Conservation (phyloP, 495 filamentous ascomycete genomes). For the Aspergillus sclerotioniger region DNA sequence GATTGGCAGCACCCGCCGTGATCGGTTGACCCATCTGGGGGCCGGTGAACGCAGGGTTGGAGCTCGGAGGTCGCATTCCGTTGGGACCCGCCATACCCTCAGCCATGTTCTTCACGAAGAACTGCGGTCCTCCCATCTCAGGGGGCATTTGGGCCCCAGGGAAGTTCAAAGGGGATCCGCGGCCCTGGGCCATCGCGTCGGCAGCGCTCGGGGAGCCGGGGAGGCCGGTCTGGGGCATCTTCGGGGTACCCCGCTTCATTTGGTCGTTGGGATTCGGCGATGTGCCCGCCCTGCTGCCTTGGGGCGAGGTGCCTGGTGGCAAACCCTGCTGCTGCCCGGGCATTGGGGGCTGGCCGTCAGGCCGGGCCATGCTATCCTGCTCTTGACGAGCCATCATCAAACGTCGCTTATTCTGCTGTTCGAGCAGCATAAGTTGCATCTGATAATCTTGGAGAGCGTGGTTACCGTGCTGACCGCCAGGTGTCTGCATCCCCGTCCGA, state of each 20-base stretch:
- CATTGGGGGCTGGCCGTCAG: conserved; percentile 57
- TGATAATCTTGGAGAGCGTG: conserved; percentile 98
- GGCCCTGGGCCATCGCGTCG: conserved; percentile 65
- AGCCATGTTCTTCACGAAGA: conserved; percentile 56
- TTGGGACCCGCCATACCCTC: conserved; percentile 62
- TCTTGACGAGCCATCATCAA: conserved; percentile 97
- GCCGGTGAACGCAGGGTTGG: conserved; percentile 72
- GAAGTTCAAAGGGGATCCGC: conserved; percentile 83
- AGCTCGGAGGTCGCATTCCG: conserved; percentile 82
- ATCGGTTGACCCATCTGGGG: conserved; percentile 63
- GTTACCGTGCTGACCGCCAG: conserved; percentile 64
- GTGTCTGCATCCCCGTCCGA: conserved; percentile 51
- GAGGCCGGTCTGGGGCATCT: conserved; percentile 70
- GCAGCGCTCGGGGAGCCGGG: conserved; percentile 83
- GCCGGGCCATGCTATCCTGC: conserved; percentile 72
- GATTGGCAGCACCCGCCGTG: conserved; percentile 46
- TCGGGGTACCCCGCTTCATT: conserved; percentile 87
- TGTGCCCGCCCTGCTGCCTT: conserved; percentile 73
- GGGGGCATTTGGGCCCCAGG: conserved; percentile 65
- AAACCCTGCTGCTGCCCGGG: conserved; percentile 53
- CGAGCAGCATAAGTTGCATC: conserved; percentile 98
- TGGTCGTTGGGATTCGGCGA: conserved; percentile 89
- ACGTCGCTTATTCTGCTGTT: conserved; percentile 97
- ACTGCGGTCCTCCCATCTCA: conserved; percentile 55
- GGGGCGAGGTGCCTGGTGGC: conserved; percentile 73